Evolutionary conservation across 495 filamentous ascomycete species (phyloP), one percentile per base, ranked within the genome.

Genomic region (Cenococcum geophilum): DNA sequence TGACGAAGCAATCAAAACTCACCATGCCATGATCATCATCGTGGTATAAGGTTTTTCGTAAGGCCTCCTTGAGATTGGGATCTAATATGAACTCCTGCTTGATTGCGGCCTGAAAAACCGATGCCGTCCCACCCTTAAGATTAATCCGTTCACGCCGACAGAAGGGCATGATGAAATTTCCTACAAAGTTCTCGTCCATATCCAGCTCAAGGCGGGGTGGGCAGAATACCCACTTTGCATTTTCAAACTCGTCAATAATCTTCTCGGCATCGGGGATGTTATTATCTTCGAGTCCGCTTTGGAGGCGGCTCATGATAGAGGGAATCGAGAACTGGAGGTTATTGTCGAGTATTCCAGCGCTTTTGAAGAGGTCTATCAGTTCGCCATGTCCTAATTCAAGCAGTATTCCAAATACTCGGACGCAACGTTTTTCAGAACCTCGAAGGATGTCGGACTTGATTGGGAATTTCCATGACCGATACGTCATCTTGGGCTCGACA

Each of bases 341-440:
- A 8, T 8, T 35, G 34, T 57, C 54, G 22, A 10, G 3, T 10
- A 57, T 20, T 37, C 22, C 11, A n/a, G 54, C 54, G 16, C 59
- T 57, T 45, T 65, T 58, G 54, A 73, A 73, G 11, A 49, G 43
- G 16, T 70, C 43, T 47, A 74, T 70, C 23, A 73, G 54, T 37
- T 70, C 34, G 35, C 73, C 73, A 18, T 55, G 57, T 18, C 55
- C 59, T 45, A 74, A 53, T 16, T 69, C 59, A 14, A 72, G 69
- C 32, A 75, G 70, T 36, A 73, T 75, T 40, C 67, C 61, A 53
- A 76, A 74, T 0, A 76, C 70, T 18, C 73, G 62, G 12, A 74
- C 36, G 37, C 66, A 65, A 45, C 58, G 32, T 22, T 68, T 36
- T 6, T 49, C 34, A 32, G 27, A 2, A 32, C 6, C 4, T 54